Conservation (phyloP, 495 filamentous ascomycete species). For the Neurospora intermedia region DNA sequence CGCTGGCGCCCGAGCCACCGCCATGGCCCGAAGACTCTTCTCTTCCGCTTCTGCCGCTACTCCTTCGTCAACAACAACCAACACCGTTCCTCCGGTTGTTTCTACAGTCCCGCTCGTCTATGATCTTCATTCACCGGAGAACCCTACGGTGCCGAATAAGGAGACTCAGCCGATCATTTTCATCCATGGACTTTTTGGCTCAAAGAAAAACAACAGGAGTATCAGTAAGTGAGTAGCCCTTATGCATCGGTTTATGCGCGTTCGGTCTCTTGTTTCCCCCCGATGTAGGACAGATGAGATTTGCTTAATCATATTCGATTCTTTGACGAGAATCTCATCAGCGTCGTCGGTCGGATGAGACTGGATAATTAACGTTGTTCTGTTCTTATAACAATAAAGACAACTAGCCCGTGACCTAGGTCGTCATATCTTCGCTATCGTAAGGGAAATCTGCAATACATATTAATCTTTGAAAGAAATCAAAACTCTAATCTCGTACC, state of each 20-base stretch:
- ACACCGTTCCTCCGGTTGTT: not conserved
- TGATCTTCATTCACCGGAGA: constrained; percentile 47
- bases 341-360: not conserved
- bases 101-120: constrained; percentile 41
- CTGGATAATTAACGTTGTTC: not conserved
- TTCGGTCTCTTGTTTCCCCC: not conserved
- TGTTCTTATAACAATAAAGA: constrained; percentile 19
- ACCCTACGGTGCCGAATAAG: constrained; percentile 18
- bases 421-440: constrained; percentile 72
- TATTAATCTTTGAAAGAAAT: no score
- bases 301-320: not conserved
- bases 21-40: not conserved
- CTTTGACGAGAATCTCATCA: no score
- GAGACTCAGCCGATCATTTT: constrained; percentile 65
- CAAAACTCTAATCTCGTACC: no score
- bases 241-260: not conserved
- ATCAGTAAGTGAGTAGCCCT: constrained; percentile 80
- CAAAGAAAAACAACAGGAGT: constrained; percentile 88
- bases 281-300: not conserved
- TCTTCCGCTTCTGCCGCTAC: not conserved
- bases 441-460: constrained; percentile 26
- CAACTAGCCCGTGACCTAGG: constrained; percentile 72
- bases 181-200: constrained; percentile 91
- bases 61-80: not conserved
- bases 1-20: not conserved